These are phyloP conservation scores for Candida sphagnicola DNA, from an alignment of 805 yeast species.

Conservation along the genomic window DNA sequence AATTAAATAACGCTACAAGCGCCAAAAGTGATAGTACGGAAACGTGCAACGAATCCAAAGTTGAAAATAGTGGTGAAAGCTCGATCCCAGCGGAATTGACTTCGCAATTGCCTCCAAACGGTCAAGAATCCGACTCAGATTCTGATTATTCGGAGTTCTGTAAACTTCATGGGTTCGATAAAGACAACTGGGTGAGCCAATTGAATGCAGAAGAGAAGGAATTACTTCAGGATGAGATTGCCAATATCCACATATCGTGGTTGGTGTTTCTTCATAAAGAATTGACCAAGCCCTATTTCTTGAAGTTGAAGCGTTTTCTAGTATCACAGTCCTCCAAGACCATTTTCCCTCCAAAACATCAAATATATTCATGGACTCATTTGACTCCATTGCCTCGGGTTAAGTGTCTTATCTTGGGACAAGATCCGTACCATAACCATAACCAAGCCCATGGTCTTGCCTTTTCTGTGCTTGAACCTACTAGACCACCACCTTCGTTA, in stretches of 20 bases:
- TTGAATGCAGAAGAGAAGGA: slow-evolving; percentile 45
- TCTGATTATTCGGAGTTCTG: slow-evolving; percentile 11
- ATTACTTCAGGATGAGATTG: slow-evolving; percentile 63
- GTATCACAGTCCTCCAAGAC: slow-evolving; percentile 43
- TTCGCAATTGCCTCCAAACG: neutral
- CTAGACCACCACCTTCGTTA: slow-evolving; percentile 79
- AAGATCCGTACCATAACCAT: slow-evolving; percentile 91
- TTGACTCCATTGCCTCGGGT: slow-evolving; percentile 73
- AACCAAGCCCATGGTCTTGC: slow-evolving; percentile 98
- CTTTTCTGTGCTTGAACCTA: slow-evolving; percentile 81
- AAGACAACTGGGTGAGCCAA: slow-evolving; percentile 45
- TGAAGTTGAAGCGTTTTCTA: slow-evolving; percentile 65
- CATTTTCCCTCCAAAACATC: slow-evolving; percentile 73
- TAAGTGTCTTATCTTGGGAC: slow-evolving; percentile 82
- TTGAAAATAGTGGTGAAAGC: no score
- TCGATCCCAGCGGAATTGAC: neutral
- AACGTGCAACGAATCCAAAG: no score
- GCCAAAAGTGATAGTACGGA: no score
- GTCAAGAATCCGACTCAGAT: neutral
- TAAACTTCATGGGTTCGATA: slow-evolving; percentile 37
- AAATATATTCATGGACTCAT: slow-evolving; percentile 89
- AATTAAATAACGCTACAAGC: no score
- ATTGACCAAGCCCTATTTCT: slow-evolving; percentile 80
- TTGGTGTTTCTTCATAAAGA: slow-evolving; percentile 63
- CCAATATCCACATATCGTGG: slow-evolving; percentile 76